A percentile compares a stretch with the other conserved stretches of the same genome.
Conservation (phyloP, 2,329 filamentous ascomycete genomes). For the Chrysoporthe deuterocubensis region DNA sequence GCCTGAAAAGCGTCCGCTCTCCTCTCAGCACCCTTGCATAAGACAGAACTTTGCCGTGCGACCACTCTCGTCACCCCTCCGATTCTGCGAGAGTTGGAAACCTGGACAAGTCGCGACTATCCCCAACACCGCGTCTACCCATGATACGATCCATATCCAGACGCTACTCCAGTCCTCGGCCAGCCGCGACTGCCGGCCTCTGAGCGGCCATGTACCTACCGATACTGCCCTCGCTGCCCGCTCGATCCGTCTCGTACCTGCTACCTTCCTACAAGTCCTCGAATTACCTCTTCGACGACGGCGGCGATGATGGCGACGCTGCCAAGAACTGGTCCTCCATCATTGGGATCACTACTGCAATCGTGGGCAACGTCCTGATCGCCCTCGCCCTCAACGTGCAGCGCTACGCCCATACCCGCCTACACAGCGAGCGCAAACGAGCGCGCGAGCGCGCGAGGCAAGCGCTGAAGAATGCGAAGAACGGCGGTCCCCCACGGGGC, state of each 20-base stretch:
- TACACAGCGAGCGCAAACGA: conserved; percentile 71
- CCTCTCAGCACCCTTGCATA: background rate
- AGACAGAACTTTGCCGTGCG: conserved; percentile 1
- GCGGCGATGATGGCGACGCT: conserved; percentile 36
- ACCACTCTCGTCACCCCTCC: background rate
- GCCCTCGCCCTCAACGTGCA: conserved; percentile 96
- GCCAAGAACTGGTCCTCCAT: conserved; percentile 82
- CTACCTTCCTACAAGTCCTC: conserved; percentile 28
- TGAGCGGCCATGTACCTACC: conserved; percentile 28
- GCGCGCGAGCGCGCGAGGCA: conserved; percentile 59
- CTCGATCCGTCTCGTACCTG: conserved; percentile 23
- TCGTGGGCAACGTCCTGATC: conserved; percentile 90
- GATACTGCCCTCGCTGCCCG: conserved; percentile 16
- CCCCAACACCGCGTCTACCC: conserved; percentile 4
- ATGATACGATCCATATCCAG: conserved; percentile 18
- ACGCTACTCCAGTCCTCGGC: conserved; percentile 19
- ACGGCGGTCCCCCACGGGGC: conserved; percentile 33
- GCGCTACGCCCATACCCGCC: conserved; percentile 87
- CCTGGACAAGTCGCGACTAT: background rate
- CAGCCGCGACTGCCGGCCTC: conserved; percentile 23
- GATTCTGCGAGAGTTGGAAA: background rate
- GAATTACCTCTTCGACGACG: conserved; percentile 29
- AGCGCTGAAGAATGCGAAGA: conserved; percentile 52
- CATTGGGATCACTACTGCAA: conserved; percentile 92
- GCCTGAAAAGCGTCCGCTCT: background rate